phyloP scores from a whole-genome alignment of 305 asterid species.

The Fraxinus floribunda region DNA sequence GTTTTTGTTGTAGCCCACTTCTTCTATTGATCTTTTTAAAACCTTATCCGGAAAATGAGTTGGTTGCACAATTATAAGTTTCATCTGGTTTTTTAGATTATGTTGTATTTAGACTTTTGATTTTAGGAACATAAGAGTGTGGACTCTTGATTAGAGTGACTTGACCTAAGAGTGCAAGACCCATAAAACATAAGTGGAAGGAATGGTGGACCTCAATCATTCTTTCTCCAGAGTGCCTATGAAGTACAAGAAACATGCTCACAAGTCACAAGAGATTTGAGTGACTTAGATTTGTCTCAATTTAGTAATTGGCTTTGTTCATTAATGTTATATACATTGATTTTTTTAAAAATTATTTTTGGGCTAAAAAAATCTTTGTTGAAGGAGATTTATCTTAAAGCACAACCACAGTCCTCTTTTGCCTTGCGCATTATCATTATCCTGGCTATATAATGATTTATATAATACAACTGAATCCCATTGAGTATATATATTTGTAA shows the following conservation, averaged over 20 bases:
- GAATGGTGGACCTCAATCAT: not conserved
- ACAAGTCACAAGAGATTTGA: not conserved
- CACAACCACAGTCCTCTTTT: not conserved
- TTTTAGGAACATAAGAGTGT: not conserved
- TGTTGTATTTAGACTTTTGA: not conserved
- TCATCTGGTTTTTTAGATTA: conserved; percentile 3
- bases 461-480: not conserved
- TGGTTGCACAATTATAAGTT: conserved; percentile 1
- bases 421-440: not conserved
- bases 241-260: not conserved
- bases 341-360: not conserved
- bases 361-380: not conserved
- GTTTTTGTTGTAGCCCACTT: conserved; percentile 8
- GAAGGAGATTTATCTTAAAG: not conserved
- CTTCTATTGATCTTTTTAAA: not conserved
- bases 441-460: not conserved
- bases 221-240: not conserved
- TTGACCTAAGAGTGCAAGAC: not conserved
- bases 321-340: not conserved
- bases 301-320: not conserved
- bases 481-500: not conserved
- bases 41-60: not conserved
- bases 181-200: not conserved
- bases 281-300: not conserved
- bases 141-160: not conserved